A percentile compares a stretch with the other conserved stretches of the same genome.
phyloP scores from a whole-genome alignment of 2,329 filamentous ascomycete species.

The Pseudocercospora ulei region DNA sequence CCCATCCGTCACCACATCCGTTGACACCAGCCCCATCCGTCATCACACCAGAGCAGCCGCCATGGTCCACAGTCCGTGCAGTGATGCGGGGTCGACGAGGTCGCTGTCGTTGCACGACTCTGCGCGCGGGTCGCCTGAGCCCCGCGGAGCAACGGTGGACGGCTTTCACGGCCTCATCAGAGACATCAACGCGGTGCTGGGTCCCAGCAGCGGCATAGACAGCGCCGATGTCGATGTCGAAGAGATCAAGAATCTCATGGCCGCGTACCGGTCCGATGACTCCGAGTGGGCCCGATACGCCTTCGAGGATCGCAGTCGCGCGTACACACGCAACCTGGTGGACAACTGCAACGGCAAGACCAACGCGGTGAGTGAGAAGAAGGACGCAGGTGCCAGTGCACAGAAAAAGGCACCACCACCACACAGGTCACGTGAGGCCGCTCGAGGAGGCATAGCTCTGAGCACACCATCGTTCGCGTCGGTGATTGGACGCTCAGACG shows the following conservation, averaged over 20 bases:
- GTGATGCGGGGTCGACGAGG: constrained; percentile 16
- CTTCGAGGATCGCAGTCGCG: constrained; percentile 57
- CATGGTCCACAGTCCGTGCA: constrained; percentile 3
- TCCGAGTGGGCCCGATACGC: constrained; percentile 67
- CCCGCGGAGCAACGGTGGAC: constrained; percentile 14
- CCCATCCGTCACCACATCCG: neutral
- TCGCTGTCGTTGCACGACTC: constrained; percentile 25
- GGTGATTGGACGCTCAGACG: too few relatives aligned
- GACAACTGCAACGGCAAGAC: constrained; percentile 79
- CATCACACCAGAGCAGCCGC: constrained; percentile 1
- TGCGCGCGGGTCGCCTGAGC: constrained; percentile 26
- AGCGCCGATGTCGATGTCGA: constrained; percentile 71
- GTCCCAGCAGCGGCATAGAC: constrained; percentile 69
- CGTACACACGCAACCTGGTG: constrained; percentile 81
- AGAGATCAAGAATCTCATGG: constrained; percentile 63
- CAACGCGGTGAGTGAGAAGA: constrained; percentile 51
- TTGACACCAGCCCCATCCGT: neutral
- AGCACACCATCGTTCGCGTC: constrained; percentile 15
- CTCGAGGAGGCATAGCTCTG: constrained; percentile 11
- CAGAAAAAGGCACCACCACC: neutral
- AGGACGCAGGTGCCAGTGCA: neutral
- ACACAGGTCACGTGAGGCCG: neutral
- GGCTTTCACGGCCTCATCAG: constrained; percentile 25
- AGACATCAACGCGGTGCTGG: constrained; percentile 63
- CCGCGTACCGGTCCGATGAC: constrained; percentile 58